Base-by-base conservation (phyloP, 139 green algal species). In the Chlorella sp. region DNA sequence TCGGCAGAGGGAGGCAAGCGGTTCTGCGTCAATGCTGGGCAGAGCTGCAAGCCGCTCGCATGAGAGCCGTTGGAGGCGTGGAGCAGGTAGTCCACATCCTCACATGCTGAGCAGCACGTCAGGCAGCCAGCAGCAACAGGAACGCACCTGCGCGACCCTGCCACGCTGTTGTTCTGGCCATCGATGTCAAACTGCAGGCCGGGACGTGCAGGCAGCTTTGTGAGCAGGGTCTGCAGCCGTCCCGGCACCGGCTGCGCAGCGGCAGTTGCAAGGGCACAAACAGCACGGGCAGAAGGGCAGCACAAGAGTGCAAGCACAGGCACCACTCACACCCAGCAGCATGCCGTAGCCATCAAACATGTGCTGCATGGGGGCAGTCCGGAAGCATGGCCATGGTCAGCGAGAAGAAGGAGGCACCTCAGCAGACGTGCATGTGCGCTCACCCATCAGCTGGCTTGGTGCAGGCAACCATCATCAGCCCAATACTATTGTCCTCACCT, bases 291-390 rank as follows among this genome's bases (percentile, higher is more conserved):
- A 19, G 8, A 8, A 60, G 24, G 4, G 24, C 51, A 60, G 51
- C 51, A 24, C 16, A 54, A n/a, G n/a, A n/a, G n/a, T n/a, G n/a
- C n/a, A n/a, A n/a, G n/a, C n/a, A 54, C 46, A 7, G 14, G 51
- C 51, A 24, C 14, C 9, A 24, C 51, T 60, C 51, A 60, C 51
- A 2, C 51, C 92, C 56, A 75, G 44, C 40, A 97, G 67, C 77
- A 93, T 87, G 41, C 81, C 92, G 74, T 92, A 96, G 16, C 94
- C 94, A 36, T 97, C 94, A 87, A 97, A 97, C 86, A 97, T 76
- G 86, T 97, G 94, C 90, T 73, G 60, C 56, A 60, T n/a, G 22
- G 36, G 24, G 26, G 7, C 43, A 64, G 73, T 22, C 43, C 40
- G 41, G 41, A 88, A 86, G 13, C 82, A 85, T 28, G 60, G 76